phyloP scores from a whole-genome alignment of 495 filamentous ascomycete genomes.

The Evansstolkia leycettana region DNA sequence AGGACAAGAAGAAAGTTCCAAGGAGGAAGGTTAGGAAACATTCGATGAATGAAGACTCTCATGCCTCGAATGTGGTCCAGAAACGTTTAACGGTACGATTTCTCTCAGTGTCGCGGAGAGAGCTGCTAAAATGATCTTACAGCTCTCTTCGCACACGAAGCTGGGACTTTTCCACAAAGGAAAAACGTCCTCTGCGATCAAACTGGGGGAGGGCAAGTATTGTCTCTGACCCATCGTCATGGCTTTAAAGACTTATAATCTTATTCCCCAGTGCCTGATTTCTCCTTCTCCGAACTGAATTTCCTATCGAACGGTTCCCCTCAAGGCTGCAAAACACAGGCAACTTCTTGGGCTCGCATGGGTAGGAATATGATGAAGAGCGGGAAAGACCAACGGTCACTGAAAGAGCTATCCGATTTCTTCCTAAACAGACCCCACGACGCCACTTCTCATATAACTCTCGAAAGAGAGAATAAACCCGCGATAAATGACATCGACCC shows the following conservation, averaged over 20 bases:
- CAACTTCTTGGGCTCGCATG: background rate
- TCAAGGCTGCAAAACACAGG: constrained; percentile 5
- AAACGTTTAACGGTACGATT: constrained; percentile 49
- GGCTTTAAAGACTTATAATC: no score
- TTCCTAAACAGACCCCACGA: no score
- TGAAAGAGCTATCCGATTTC: no score
- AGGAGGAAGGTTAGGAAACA: constrained; percentile 26
- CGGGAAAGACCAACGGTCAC: no score
- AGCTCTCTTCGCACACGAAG: constrained; percentile 39
- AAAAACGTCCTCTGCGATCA: constrained; percentile 46
- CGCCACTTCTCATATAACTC: no score
- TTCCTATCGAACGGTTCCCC: constrained; percentile 38
- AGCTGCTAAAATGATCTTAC: background rate
- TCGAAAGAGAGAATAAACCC: no score
- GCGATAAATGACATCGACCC: no score
- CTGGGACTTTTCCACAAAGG: constrained; percentile 63
- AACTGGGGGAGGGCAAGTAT: constrained; percentile 30
- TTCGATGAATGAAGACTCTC: constrained; percentile 49
- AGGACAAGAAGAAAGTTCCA: constrained; percentile 13
- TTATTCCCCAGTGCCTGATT: constrained; percentile 40
- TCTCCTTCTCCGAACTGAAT: constrained; percentile 55
- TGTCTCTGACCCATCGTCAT: no score
- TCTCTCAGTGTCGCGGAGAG: no score
- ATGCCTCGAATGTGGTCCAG: constrained; percentile 48
- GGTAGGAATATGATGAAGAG: background rate